Evolutionary conservation across 2,329 filamentous ascomycete species (phyloP), one percentile per base, ranked within the genome.

Genomic region (Trichophyton simii): DNA sequence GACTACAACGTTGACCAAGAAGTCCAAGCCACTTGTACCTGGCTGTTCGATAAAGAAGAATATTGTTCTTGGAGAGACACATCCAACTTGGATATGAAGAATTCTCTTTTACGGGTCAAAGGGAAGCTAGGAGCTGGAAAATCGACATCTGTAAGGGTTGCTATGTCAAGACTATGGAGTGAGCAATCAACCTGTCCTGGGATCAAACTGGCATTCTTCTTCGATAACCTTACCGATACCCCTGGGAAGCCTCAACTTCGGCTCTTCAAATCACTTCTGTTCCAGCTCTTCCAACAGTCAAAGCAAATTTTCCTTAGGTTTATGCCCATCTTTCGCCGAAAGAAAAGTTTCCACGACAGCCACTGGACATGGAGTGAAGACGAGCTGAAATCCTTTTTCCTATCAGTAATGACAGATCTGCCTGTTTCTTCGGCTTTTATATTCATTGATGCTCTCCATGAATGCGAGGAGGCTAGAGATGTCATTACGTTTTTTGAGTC

Each of bases 361-460:
- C 13, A 3, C 42, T 22, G 22, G 64, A 42, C 58, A 22, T 50
- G 46, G 46, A 50, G 18, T 22, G 18, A 22, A 20, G 18, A 50
- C 9, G 46, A 61, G 50, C 68, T 61, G 62, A 66, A 57, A 18
- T 52, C 20, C 61, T 70, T 1, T 67, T 68, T 46, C 58, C 65
- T 1, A 66, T 68, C 0, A 64, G 70, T 60, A 9, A 0, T 2
- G 55, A 64, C 0, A 63, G 65, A 0, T 25, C 69, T 13, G 11
- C 3, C 1, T 7, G 25, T n/a, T 64, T 70, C 1, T 63, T 62
- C 5, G 9, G 62, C 18, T 61, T 61, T 1, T 41, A 42, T 2
- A 64, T 72, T 50, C 58, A 69, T 79, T 44, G 78, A 79, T 66
- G 77, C 78, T 3, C 71, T 80, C 4, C 76, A 79, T 62, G 77